Evolutionary conservation across 495 filamentous ascomycete genomes (phyloP).

Genomic region (Aspergillus saccharolyticus): DNA sequence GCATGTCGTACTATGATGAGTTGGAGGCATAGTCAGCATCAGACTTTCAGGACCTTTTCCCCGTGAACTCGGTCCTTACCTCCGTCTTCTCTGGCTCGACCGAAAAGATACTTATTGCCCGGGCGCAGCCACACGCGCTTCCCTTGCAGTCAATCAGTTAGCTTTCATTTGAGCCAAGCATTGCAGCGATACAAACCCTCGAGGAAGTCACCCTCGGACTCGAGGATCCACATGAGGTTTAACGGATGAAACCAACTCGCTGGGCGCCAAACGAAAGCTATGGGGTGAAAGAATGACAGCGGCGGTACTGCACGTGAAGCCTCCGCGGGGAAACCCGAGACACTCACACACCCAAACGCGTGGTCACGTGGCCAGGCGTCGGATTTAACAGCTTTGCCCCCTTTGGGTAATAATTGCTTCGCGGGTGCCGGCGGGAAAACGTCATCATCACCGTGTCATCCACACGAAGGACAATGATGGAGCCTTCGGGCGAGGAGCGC

Average conservation of each 20-base stretch:
- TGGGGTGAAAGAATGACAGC: constrained; percentile 1
- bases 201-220: constrained; percentile 43
- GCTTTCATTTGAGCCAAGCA: not conserved
- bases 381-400: constrained; percentile 17
- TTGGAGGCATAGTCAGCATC: not conserved
- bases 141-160: constrained; percentile 39
- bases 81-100: constrained; percentile 53
- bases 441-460: constrained; percentile 4
- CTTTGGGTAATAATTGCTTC: constrained; percentile 15
- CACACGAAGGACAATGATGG: constrained; percentile 25
- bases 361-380: constrained; percentile 35
- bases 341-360: constrained; percentile 24
- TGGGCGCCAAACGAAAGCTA: not conserved
- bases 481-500: constrained; percentile 20
- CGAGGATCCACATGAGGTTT: constrained; percentile 42
- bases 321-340: not conserved
- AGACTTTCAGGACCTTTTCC: constrained; percentile 19
- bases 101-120: constrained; percentile 76
- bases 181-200: constrained; percentile 22
- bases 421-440: not conserved
- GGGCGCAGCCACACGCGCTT: constrained; percentile 78
- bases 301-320: constrained; percentile 17
- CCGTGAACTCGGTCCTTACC: constrained; percentile 19
- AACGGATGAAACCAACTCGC: not conserved
- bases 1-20: constrained; percentile 45